These are phyloP conservation scores for Gossypium aridum DNA, from an alignment of 441 rosid genomes.

Conservation along the genomic window DNA sequence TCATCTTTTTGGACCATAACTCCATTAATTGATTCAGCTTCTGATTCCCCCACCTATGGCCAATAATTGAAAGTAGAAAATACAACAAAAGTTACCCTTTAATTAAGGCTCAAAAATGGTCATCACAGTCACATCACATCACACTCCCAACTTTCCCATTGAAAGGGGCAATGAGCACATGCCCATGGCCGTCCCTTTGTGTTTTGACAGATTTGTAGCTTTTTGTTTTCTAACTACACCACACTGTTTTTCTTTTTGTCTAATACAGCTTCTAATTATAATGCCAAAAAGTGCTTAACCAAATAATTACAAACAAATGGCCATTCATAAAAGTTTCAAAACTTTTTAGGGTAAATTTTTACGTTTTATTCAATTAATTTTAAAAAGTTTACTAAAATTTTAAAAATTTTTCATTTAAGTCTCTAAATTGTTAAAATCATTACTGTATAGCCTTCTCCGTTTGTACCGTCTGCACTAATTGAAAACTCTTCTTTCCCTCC, in stretches of 20 bases:
- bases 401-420: too few relatives aligned
- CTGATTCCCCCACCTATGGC: not conserved
- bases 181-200: not conserved
- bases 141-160: not conserved
- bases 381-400: too few relatives aligned
- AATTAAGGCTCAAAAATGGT: not conserved
- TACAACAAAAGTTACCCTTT: not conserved
- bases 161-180: not conserved
- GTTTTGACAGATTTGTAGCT: not conserved
- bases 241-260: not conserved
- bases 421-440: too few relatives aligned
- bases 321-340: not conserved
- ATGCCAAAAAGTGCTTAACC: not conserved
- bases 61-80: not conserved
- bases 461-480: too few relatives aligned
- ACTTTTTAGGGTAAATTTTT: not conserved
- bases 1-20: slow-evolving; percentile 24
- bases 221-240: not conserved
- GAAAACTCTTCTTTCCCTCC: too few relatives aligned
- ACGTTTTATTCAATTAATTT: too few relatives aligned
- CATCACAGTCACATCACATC: not conserved
- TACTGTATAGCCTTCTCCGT: too few relatives aligned
- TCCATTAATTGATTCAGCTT: slow-evolving; percentile 41
- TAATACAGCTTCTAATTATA: not conserved
- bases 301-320: not conserved